phyloP scores from a whole-genome alignment of 768 basidiomycete species.

The Coprinellus micaceus region DNA sequence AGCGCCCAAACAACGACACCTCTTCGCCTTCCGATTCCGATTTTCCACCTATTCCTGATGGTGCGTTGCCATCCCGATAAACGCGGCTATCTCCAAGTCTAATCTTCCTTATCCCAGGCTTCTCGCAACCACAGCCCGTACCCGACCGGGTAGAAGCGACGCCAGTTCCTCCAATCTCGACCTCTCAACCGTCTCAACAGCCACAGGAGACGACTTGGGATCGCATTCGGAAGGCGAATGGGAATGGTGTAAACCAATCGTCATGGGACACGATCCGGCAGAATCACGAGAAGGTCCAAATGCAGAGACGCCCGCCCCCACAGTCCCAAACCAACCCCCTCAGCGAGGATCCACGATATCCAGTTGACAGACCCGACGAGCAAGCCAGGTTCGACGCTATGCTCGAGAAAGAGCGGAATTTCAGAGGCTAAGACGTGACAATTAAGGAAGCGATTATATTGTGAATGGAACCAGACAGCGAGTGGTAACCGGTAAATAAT shows the following conservation, averaged over 20 bases:
- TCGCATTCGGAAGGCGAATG: conserved; percentile 56
- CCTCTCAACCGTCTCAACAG: not conserved
- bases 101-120: not conserved
- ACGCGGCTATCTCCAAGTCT: not conserved
- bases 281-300: conserved; percentile 40
- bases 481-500: conserved; percentile 1
- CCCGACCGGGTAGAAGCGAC: not conserved
- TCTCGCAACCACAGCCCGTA: not conserved
- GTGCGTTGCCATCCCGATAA: not conserved
- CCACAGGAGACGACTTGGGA: conserved; percentile 46
- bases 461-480: not conserved
- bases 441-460: not conserved
- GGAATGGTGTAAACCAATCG: conserved; percentile 40
- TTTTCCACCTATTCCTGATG: too few species aligned
- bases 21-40: not conserved
- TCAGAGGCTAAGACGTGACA: conserved; percentile 19
- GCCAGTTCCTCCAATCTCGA: not conserved
- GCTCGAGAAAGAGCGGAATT: conserved; percentile 53
- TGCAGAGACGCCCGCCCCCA: conserved; percentile 14
- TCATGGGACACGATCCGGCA: conserved; percentile 71
- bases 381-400: conserved; percentile 59
- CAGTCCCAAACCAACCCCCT: conserved; percentile 1
- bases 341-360: conserved; percentile 7
- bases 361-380: conserved; percentile 35
- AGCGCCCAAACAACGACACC: conserved; percentile 17